Evolutionary conservation across 129 eudicot genomes (phyloP).

Genomic region (Flaveria ramosissima): DNA sequence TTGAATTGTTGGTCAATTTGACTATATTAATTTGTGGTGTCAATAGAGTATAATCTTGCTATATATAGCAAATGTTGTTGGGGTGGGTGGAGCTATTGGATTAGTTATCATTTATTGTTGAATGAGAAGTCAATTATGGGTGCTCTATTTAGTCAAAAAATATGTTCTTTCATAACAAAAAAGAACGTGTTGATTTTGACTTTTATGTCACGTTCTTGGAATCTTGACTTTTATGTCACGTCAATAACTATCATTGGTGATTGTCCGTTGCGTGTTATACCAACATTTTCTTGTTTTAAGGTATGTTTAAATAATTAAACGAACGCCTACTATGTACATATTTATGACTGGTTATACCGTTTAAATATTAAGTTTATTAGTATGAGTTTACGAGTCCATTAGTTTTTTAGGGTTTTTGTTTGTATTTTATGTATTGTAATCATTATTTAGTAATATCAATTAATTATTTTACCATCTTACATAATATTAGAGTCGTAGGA

Average conservation of each 20-base stretch:
- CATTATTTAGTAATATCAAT: too few relatives aligned
- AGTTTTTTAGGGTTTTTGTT: too few relatives aligned
- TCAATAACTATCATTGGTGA: conserved; percentile 15
- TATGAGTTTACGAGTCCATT: too few relatives aligned
- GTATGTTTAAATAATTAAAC: too few relatives aligned
- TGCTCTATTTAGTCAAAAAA: conserved; percentile 34
- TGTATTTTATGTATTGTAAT: too few relatives aligned
- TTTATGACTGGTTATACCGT: too few relatives aligned
- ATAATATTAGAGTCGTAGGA: too few relatives aligned
- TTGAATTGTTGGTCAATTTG: not conserved
- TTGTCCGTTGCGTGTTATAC: not conserved
- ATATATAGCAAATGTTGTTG: conserved; percentile 18
- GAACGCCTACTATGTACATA: too few relatives aligned
- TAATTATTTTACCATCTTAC: too few relatives aligned
- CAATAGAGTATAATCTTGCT: conserved; percentile 19
- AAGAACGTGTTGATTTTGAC: conserved; percentile 24
- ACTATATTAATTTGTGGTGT: conserved; percentile 7
- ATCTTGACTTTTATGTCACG: conserved; percentile 36
- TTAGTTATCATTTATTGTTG: conserved; percentile 24
- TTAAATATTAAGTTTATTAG: too few relatives aligned
- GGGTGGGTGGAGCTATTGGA: conserved; percentile 9
- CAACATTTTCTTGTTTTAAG: too few relatives aligned
- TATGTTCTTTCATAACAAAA: conserved; percentile 24
- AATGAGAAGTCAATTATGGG: conserved; percentile 32
- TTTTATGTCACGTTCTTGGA: conserved; percentile 22